A percentile compares a stretch with the other conserved stretches of the same genome.
These are phyloP conservation scores for Sclerotinia minor DNA, from an alignment of 2,329 filamentous ascomycete species.

Conservation along the genomic window DNA sequence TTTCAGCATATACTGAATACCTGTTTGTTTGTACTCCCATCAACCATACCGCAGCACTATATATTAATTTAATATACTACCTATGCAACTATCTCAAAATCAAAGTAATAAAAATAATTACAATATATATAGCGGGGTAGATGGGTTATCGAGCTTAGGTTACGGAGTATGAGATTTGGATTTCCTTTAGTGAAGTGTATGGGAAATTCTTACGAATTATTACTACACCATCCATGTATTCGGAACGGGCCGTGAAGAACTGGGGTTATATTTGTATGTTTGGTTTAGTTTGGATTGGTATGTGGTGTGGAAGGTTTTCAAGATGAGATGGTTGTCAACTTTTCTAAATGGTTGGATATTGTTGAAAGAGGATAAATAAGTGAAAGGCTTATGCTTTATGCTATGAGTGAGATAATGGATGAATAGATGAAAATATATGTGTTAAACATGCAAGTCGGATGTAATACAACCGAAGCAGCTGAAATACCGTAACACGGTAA, in stretches of 20 bases:
- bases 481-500: neutral
- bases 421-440: neutral
- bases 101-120: neutral
- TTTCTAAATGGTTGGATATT: too few species aligned
- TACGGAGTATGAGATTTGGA: neutral
- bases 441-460: neutral
- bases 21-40: neutral
- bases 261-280: neutral
- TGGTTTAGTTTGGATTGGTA: neutral
- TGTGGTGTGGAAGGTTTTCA: too few species aligned
- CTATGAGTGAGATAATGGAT: neutral
- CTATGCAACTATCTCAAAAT: too few species aligned
- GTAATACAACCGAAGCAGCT: neutral
- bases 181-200: neutral
- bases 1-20: too few species aligned
- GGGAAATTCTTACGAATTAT: neutral
- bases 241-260: neutral
- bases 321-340: too few species aligned
- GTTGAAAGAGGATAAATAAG: neutral
- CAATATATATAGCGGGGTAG: neutral
- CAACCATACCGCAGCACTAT: too few species aligned
- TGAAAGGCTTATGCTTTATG: neutral
- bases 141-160: neutral
- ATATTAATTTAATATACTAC: neutral
- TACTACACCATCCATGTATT: neutral